Evolutionary conservation across 306 rosid genomes (phyloP).

Genomic region (Sicyos baderoa): DNA sequence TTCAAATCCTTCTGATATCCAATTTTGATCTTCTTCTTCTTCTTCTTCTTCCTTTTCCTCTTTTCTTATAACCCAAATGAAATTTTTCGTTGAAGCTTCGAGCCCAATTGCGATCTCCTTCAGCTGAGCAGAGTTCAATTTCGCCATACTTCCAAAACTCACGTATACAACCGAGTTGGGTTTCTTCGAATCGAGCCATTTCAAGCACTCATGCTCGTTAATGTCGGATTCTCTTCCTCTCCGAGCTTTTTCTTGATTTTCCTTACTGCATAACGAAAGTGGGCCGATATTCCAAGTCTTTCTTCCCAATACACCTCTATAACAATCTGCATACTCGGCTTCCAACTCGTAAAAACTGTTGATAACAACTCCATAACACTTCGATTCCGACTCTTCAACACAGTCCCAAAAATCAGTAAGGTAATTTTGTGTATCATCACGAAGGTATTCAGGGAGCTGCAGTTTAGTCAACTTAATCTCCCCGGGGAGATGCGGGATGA

Average conservation of each 20-base stretch:
- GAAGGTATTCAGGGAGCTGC: slow-evolving; percentile 20
- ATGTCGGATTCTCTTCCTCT: slow-evolving; percentile 22
- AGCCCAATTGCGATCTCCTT: slow-evolving; percentile 25
- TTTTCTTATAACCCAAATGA: slow-evolving; percentile 22
- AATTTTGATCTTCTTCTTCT: neutral
- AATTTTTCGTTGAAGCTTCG: neutral
- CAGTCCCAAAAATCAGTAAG: neutral
- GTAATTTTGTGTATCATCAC: neutral
- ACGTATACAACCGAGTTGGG: slow-evolving; percentile 30
- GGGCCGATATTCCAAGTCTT: slow-evolving; percentile 26
- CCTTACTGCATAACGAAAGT: slow-evolving; percentile 24
- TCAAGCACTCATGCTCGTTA: slow-evolving; percentile 25
- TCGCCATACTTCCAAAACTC: slow-evolving; percentile 29
- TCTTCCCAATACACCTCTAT: neutral
- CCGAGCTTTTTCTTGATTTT: slow-evolving; percentile 11
- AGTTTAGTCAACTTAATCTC: slow-evolving; percentile 30
- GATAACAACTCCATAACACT: slow-evolving; percentile 20
- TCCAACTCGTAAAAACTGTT: neutral
- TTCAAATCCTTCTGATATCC: neutral
- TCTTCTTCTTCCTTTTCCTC: slow-evolving; percentile 5
- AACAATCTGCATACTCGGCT: slow-evolving; percentile 5
- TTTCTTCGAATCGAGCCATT: slow-evolving; percentile 27
- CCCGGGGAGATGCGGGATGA: slow-evolving; percentile 40
- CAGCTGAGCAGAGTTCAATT: slow-evolving; percentile 15
- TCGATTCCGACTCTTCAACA: neutral